These are phyloP conservation scores for Trichoderma polysporum DNA, from an alignment of 2,329 filamentous ascomycete species.

Conservation along the genomic window DNA sequence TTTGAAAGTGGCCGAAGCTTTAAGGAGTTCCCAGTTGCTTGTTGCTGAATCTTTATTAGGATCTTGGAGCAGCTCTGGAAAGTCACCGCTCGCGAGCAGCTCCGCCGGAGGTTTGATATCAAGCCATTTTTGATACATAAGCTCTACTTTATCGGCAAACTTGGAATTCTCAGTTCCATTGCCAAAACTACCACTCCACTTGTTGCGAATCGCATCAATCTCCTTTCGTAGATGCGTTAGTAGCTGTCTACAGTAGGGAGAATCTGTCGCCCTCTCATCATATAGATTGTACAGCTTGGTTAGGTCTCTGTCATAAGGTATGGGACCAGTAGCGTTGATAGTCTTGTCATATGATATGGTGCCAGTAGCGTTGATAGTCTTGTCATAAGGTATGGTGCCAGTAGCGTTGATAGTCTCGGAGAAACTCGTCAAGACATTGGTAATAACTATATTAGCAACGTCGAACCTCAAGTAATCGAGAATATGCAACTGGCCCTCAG, in stretches of 20 bases:
- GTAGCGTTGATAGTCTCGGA: constrained; percentile 23
- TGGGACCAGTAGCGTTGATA: constrained; percentile 12
- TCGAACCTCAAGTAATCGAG: constrained; percentile 62
- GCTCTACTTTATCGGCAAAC: constrained; percentile 32
- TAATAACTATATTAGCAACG: constrained; percentile 46
- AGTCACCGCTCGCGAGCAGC: constrained; percentile 13
- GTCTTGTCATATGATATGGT: constrained; percentile 9
- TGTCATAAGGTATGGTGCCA: not conserved
- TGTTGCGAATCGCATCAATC: constrained; percentile 30
- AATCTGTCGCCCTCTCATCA: constrained; percentile 31
- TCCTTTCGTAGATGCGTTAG: constrained; percentile 36
- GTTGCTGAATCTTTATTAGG: constrained; percentile 29
- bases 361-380: constrained; percentile 19
- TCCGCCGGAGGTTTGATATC: constrained; percentile 39
- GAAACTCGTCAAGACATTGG: constrained; percentile 38
- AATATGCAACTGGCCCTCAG: constrained; percentile 46
- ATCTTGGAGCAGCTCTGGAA: constrained; percentile 31
- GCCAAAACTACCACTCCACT: constrained; percentile 37
- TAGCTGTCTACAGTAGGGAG: constrained; percentile 33
- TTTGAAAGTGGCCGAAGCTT: constrained; percentile 51
- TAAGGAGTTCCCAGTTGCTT: constrained; percentile 49
- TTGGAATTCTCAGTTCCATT: constrained; percentile 22
- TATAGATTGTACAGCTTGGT: constrained; percentile 33
- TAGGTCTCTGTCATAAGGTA: constrained; percentile 22
- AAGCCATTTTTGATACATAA: constrained; percentile 43